Evolutionary conservation across 2,329 filamentous ascomycete species (phyloP).

Genomic region (Curvularia sp.): DNA sequence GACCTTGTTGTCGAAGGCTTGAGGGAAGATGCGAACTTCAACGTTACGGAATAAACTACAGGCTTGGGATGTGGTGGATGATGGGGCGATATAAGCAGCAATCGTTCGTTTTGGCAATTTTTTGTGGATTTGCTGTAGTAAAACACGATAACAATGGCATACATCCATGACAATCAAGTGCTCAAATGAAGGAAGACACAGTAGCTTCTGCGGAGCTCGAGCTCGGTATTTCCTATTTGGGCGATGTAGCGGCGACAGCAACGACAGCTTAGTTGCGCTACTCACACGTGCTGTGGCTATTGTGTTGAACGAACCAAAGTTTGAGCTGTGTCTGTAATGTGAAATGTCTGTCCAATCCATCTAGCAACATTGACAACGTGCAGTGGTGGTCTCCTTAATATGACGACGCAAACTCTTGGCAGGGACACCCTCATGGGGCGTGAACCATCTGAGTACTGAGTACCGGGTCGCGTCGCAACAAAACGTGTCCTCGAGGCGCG

Average conservation of each 20-base stretch:
- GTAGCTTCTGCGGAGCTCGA: slow-evolving; percentile 16
- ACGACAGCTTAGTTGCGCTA: not conserved
- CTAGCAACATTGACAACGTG: not conserved
- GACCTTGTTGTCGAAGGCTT: slow-evolving; percentile 88
- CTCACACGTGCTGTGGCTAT: not conserved
- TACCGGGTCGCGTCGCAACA: slow-evolving; percentile 22
- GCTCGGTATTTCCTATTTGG: slow-evolving; percentile 24
- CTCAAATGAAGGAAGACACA: not conserved
- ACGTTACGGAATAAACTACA: slow-evolving; percentile 61
- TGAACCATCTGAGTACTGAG: slow-evolving; percentile 37
- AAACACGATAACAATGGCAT: slow-evolving; percentile 18
- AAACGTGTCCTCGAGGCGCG: slow-evolving; percentile 35
- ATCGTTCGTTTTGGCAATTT: slow-evolving; percentile 21
- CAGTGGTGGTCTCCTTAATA: not conserved
- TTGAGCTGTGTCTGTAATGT: not conserved
- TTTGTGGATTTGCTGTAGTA: slow-evolving; percentile 7
- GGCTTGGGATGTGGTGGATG: not conserved
- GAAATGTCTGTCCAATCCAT: not conserved
- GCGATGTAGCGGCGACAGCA: not conserved
- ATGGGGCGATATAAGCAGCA: slow-evolving; percentile 16
- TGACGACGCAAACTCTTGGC: slow-evolving; percentile 23
- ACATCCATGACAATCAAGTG: slow-evolving; percentile 11
- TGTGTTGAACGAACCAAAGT: not conserved
- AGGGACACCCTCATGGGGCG: slow-evolving; percentile 29
- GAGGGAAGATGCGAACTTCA: slow-evolving; percentile 76